Evolutionary conservation across 257 asterid species (phyloP).

Genomic region (Nemophila menziesii): DNA sequence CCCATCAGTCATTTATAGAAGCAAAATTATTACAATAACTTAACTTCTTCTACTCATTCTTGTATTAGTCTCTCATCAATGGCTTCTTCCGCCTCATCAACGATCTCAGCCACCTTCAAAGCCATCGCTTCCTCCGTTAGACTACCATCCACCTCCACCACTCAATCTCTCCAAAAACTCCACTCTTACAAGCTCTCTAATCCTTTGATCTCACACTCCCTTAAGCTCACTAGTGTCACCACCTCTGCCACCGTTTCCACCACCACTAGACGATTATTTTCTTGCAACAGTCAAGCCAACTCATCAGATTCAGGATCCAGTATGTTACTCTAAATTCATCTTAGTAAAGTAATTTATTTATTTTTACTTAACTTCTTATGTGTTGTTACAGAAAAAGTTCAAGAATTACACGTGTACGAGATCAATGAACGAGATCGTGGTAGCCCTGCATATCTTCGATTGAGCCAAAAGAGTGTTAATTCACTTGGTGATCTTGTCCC

Average conservation of each 20-base stretch:
- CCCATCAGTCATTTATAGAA: not conserved
- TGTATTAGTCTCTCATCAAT: conserved; percentile 13
- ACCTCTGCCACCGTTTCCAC: conserved; percentile 10
- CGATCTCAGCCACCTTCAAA: conserved; percentile 38
- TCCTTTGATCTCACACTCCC: conserved; percentile 29
- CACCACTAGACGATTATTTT: conserved; percentile 23
- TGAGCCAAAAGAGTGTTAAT: conserved; percentile 70
- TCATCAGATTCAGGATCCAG: conserved; percentile 32
- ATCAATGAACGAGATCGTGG: conserved; percentile 93
- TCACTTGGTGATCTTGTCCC: conserved; percentile 95
- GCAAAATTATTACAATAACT: not conserved
- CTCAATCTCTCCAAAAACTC: conserved; percentile 17
- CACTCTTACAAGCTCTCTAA: conserved; percentile 20
- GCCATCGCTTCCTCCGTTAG: conserved; percentile 27
- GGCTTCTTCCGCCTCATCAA: conserved; percentile 51
- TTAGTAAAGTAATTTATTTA: not conserved
- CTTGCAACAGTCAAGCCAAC: conserved; percentile 41
- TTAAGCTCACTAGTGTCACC: conserved; percentile 15
- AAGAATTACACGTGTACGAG: conserved; percentile 68
- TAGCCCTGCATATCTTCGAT: conserved; percentile 85
- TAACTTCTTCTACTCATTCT: not conserved
- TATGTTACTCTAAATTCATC: conserved; percentile 9
- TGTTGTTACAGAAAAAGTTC: conserved; percentile 40
- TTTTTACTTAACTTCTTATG: not conserved
- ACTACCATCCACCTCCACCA: conserved; percentile 22